Conservation (phyloP, 441 rosid genomes). For the Erodium moschatum region DNA sequence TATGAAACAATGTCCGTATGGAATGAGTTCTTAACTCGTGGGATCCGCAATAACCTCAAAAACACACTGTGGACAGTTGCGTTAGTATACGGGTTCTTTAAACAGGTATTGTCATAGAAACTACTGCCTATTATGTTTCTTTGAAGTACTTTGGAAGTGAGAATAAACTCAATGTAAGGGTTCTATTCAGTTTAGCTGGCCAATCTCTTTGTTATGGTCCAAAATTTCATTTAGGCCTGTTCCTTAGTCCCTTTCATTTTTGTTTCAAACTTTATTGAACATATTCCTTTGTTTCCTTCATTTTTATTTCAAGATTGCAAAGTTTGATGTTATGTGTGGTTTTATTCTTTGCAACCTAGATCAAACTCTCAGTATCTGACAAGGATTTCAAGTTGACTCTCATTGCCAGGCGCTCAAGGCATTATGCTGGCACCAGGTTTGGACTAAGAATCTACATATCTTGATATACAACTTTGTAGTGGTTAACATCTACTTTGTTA, state of each 20-base stretch:
- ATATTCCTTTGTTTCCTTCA: not conserved
- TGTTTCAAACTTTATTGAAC: not conserved
- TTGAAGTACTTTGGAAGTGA: not conserved
- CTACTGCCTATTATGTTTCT: not conserved
- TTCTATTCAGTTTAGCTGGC: not conserved
- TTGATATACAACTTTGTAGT: constrained; percentile 4
- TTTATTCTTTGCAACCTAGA: constrained; percentile 34
- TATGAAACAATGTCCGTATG: constrained; percentile 97
- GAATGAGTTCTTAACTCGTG: constrained; percentile 94
- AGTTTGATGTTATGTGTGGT: not conserved
- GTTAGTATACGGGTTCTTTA: constrained; percentile 86
- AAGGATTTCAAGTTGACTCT: constrained; percentile 70
- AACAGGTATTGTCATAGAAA: constrained; percentile 49
- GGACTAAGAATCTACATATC: not conserved
- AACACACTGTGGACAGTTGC: constrained; percentile 97
- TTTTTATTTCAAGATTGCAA: constrained; percentile 6
- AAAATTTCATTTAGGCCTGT: not conserved
- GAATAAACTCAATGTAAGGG: not conserved
- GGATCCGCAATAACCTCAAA: constrained; percentile 71
- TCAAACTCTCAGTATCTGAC: constrained; percentile 57
- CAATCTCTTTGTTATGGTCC: not conserved
- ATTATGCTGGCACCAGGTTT: constrained; percentile 94
- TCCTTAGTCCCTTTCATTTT: not conserved
- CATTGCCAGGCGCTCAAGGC: constrained; percentile 94
- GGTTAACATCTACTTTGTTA: constrained; percentile 1